Conservation (phyloP, 1,284 basidiomycete species). For the Malassezia obtusa region DNA sequence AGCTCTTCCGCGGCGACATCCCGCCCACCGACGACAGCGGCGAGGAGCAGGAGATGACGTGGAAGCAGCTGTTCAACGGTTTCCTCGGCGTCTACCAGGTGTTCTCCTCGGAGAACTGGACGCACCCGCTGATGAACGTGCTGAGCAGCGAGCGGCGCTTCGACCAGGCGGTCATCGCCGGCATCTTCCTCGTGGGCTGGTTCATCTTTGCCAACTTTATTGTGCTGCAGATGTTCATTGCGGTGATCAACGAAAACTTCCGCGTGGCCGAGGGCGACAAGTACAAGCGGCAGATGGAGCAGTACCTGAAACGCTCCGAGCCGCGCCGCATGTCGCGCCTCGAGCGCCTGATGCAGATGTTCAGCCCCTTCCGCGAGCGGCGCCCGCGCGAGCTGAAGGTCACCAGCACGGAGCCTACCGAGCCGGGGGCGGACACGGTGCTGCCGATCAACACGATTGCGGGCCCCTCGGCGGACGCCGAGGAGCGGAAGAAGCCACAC, state of each 20-base stretch:
- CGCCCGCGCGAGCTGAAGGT: constrained; percentile 1
- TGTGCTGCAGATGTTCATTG: constrained; percentile 94
- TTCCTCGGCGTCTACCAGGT: constrained; percentile 84
- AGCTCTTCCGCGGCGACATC: constrained; percentile 68
- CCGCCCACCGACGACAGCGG: constrained; percentile 40
- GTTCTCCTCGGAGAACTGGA: constrained; percentile 94
- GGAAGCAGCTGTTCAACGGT: constrained; percentile 76
- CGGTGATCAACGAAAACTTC: constrained; percentile 97
- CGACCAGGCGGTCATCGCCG: constrained; percentile 64
- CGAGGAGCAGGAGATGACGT: constrained; percentile 59
- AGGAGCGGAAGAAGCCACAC: constrained; percentile 17
- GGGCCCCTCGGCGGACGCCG: constrained; percentile 17
- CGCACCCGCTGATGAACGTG: constrained; percentile 64
- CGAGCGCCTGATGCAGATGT: constrained; percentile 54
- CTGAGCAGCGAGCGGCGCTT: constrained; percentile 59
- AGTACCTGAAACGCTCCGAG: constrained; percentile 52
- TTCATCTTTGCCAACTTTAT: constrained; percentile 90
- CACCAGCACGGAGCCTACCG: neutral
- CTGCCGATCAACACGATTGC: constrained; percentile 22
- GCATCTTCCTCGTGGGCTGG: constrained; percentile 73
- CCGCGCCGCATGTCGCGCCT: constrained; percentile 31
- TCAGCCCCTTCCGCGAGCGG: constrained; percentile 86
- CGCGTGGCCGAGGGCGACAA: constrained; percentile 84
- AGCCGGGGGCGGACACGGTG: neutral
- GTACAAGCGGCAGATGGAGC: constrained; percentile 66